These are phyloP conservation scores for Pleurotus djamor DNA, from an alignment of 768 basidiomycete species.

Conservation along the genomic window DNA sequence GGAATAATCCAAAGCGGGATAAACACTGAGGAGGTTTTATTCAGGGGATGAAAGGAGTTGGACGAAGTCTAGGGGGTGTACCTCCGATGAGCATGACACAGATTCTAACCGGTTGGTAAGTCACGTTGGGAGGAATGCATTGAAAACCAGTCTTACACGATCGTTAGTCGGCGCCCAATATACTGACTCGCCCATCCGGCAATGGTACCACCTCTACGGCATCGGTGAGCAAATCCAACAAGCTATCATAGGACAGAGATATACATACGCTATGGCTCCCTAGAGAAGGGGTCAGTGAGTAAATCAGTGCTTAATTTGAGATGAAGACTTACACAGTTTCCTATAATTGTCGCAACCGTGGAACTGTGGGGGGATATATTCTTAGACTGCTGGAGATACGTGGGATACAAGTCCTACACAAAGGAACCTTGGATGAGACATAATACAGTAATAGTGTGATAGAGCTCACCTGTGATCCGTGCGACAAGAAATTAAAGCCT, in stretches of 20 bases:
- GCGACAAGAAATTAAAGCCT: conserved; percentile 80
- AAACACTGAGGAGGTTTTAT: conserved; percentile 34
- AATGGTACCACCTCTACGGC: conserved; percentile 57
- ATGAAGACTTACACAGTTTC: conserved; percentile 49
- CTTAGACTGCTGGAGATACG: conserved; percentile 66
- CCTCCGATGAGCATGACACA: conserved; percentile 57
- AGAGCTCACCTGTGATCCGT: conserved; percentile 55
- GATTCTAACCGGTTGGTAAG: conserved; percentile 26
- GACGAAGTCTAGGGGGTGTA: conserved; percentile 11
- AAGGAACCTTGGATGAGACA: neutral
- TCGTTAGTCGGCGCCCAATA: conserved; percentile 81
- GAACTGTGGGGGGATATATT: conserved; percentile 54
- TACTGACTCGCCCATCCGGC: conserved; percentile 76
- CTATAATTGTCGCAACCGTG: conserved; percentile 80
- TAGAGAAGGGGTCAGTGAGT: conserved; percentile 11
- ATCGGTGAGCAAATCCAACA: neutral
- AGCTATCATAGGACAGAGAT: neutral
- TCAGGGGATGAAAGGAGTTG: neutral
- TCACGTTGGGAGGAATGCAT: too few species aligned
- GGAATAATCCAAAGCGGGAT: conserved; percentile 89
- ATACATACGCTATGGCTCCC: conserved; percentile 35
- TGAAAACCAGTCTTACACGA: conserved; percentile 39
- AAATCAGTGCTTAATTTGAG: neutral
- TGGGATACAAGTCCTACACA: conserved; percentile 72
- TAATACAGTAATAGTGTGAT: neutral